Evolutionary conservation across 73 alveolate species (phyloP).

Genomic region (Paramecium octaurelia): DNA sequence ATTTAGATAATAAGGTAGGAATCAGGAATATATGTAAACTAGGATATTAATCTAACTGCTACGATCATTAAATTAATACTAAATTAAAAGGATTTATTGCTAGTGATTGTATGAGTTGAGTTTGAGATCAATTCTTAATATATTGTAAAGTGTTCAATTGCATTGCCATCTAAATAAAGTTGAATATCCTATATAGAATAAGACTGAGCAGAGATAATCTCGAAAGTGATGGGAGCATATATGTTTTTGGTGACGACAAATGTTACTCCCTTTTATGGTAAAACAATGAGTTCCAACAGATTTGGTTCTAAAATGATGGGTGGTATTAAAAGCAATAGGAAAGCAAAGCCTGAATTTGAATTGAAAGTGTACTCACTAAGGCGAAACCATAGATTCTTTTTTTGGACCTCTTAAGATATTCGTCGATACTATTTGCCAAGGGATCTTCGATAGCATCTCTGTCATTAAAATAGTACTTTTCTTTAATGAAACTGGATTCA

Average conservation of each 20-base stretch:
- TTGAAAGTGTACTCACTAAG: not conserved
- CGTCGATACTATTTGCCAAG: not conserved
- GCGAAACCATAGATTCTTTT: not conserved
- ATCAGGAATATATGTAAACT: not conserved
- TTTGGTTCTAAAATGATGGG: not conserved
- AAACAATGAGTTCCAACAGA: not conserved
- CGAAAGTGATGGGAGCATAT: not conserved
- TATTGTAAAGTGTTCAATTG: not conserved
- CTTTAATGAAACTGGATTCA: not conserved
- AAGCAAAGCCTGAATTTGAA: not conserved
- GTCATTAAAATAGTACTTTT: not conserved
- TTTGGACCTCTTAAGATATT: not conserved
- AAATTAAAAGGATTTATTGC: not conserved
- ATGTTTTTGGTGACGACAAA: not conserved
- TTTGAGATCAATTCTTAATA: not conserved
- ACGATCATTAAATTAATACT: not conserved
- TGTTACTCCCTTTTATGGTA: not conserved
- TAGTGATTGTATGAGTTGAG: not conserved
- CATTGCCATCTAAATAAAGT: not conserved
- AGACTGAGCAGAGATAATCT: not conserved
- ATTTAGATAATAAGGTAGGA: not conserved
- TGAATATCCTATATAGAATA: not conserved
- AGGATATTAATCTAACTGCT: not conserved
- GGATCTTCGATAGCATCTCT: not conserved
- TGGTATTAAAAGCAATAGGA: not conserved